Base-by-base conservation (phyloP, 371 early-diverging fungal species). In the Lichtheimia corymbifera region DNA sequence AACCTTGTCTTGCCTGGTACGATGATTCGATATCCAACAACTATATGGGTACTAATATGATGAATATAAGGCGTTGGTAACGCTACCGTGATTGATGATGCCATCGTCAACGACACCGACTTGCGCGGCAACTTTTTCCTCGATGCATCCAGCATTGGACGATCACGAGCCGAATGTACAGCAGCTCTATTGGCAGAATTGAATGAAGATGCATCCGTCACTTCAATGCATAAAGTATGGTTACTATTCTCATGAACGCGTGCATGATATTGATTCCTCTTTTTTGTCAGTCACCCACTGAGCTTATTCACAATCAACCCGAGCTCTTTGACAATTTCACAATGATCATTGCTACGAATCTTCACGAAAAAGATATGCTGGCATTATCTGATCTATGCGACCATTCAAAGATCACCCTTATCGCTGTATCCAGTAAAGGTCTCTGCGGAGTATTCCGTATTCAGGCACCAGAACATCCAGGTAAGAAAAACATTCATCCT, bases 1-100 rank as follows among this genome's bases (percentile, higher is more conserved):
- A 97, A 98, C 68, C 82, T 98, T 20, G 87, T 97, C 24, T 83
- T 98, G 53, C 96, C 98, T 68, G 97, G 98, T 91, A 86, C 62
- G 13, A 13, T 4, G 18, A 18, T 55, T 42, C 5, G 30, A 14
- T 15, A 14, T 5, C 18, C 45, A 30, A n/a, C 55, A 18, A 61
- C 2, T 28, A 35, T 35, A 35, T 35, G 1, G 1, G 9, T 35
- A 35, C 35, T 35, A 6, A 49, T 12, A 11, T n/a, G 14, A 18
- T 22, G 14, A 42, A 44, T 12, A 41, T 53, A 25, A 97, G 97
- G 95, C 9, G 88, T 96, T 65, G 96, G 95, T 11, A 77, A 85
- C 50, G 93, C 94, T 61, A 90, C 93, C 0, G 73, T 97, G 9
- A 81, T 96, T 0, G 98, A 97, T 62, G 83, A 73, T 43, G 72